A percentile compares a stretch with the other conserved stretches of the same genome.
Evolutionary conservation across 108 stramenopile species (phyloP).

Genomic region (Seminavis robusta): DNA sequence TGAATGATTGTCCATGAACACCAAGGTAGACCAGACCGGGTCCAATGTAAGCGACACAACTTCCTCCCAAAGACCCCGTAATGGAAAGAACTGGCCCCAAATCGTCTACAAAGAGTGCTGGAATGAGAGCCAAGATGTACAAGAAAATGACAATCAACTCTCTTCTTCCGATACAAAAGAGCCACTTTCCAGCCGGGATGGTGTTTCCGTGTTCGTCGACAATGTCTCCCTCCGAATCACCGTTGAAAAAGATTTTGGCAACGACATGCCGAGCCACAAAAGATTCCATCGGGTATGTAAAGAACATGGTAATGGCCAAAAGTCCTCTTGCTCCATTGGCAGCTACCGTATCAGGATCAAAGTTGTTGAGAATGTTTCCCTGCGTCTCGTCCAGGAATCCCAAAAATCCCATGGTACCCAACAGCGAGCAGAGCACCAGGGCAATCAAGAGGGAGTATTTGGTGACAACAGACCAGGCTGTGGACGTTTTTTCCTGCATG

Average conservation of each 20-base stretch:
- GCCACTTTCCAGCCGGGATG: constrained; percentile 26
- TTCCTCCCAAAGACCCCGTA: constrained; percentile 74
- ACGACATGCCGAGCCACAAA: constrained; percentile 83
- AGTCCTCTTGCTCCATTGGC: constrained; percentile 59
- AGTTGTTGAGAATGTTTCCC: constrained; percentile 81
- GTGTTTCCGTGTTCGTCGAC: constrained; percentile 7
- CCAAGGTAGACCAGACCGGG: constrained; percentile 77
- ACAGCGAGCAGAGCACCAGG: constrained; percentile 40
- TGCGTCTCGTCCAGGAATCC: constrained; percentile 72
- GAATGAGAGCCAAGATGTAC: constrained; percentile 59
- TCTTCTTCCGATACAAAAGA: constrained; percentile 45
- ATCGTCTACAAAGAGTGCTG: constrained; percentile 70
- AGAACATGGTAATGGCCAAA: constrained; percentile 84
- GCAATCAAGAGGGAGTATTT: constrained; percentile 39
- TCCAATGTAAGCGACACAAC: constrained; percentile 65
- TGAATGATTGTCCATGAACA: constrained; percentile 68
- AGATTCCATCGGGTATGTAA: constrained; percentile 60
- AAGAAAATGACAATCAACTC: constrained; percentile 48
- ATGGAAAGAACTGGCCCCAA: constrained; percentile 77
- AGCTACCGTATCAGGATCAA: constrained; percentile 40
- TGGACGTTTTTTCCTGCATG: constrained; percentile 41
- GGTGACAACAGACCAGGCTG: constrained; percentile 64
- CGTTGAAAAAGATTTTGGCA: constrained; percentile 56
- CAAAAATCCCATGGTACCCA: constrained; percentile 73
- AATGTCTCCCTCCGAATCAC: constrained; percentile 64